Evolutionary conservation across 1,284 basidiomycete genomes (phyloP).

Genomic region (Pseudozyma sp.): DNA sequence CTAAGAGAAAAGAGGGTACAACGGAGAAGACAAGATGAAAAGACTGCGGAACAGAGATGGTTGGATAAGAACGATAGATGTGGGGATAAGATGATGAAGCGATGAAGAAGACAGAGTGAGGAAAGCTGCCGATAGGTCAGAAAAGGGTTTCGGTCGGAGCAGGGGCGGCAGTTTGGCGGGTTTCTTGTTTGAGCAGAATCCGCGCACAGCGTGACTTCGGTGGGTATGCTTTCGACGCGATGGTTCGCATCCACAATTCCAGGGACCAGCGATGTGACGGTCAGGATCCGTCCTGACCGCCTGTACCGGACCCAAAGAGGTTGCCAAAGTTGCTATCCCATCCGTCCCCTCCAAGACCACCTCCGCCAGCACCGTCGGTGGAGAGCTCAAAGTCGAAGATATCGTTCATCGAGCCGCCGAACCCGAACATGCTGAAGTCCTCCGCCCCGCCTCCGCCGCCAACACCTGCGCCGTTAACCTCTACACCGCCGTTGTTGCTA

Average conservation of each 20-base stretch:
- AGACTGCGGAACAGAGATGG: background rate
- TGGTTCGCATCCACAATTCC: too few relatives aligned
- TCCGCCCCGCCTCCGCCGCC: slow-evolving; percentile 36
- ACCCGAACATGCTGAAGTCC: slow-evolving; percentile 64
- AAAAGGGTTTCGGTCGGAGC: background rate
- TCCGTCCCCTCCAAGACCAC: slow-evolving; percentile 37
- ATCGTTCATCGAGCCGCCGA: slow-evolving; percentile 60
- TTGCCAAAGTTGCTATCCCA: slow-evolving; percentile 58
- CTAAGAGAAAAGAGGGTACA: slow-evolving; percentile 9
- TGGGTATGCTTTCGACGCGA: too few relatives aligned
- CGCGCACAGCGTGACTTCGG: too few relatives aligned
- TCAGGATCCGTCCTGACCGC: slow-evolving; percentile 44
- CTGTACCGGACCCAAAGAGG: slow-evolving; percentile 40
- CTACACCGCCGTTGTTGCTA: slow-evolving; percentile 15
- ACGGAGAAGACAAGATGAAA: slow-evolving; percentile 1
- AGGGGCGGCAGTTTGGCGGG: too few relatives aligned
- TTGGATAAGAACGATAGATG: background rate
- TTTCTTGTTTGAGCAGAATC: too few relatives aligned
- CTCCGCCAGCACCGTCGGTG: slow-evolving; percentile 37
- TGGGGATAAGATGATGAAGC: slow-evolving; percentile 4
- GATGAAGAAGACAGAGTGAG: background rate
- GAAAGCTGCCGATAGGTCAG: background rate
- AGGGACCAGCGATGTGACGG: background rate
- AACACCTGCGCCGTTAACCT: slow-evolving; percentile 5
- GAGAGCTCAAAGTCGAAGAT: slow-evolving; percentile 65